Evolutionary conservation across 1,284 basidiomycete species (phyloP).

Genomic region (Tilletia caries): DNA sequence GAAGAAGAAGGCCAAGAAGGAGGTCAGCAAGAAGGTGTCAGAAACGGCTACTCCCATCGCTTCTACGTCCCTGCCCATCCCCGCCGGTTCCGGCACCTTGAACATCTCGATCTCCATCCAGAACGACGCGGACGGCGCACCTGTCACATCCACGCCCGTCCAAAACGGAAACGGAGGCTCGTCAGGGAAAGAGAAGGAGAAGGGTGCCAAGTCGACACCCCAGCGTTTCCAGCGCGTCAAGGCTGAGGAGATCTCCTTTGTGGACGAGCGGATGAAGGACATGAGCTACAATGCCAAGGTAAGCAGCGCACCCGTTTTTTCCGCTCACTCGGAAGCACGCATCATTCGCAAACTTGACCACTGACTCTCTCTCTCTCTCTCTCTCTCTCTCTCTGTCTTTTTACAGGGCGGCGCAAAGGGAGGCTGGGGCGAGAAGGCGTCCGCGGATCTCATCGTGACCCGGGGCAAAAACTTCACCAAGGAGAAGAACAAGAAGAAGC

Average conservation of each 20-base stretch:
- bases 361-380: too few relatives aligned
- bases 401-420: conserved; percentile 56
- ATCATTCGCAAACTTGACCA: too few relatives aligned
- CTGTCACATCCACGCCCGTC: not conserved
- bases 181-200: not conserved
- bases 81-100: not conserved
- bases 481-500: conserved; percentile 99
- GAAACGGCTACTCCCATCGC: not conserved
- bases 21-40: not conserved
- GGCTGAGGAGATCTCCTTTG: conserved; percentile 62
- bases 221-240: conserved; percentile 75
- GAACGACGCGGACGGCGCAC: not conserved
- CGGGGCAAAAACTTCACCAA: conserved; percentile 92
- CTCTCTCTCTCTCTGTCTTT: not conserved
- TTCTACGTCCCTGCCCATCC: too few relatives aligned
- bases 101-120: not conserved
- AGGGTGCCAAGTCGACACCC: conserved; percentile 21
- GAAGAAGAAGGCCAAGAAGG: not conserved
- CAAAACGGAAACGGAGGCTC: not conserved
- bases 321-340: too few relatives aligned
- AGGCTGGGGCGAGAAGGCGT: conserved; percentile 85
- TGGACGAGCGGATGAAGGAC: conserved; percentile 66
- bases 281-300: conserved; percentile 76
- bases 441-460: conserved; percentile 83
- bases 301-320: not conserved